These are phyloP conservation scores for Begonia loranthoides DNA, from an alignment of 306 rosid species.

Conservation along the genomic window DNA sequence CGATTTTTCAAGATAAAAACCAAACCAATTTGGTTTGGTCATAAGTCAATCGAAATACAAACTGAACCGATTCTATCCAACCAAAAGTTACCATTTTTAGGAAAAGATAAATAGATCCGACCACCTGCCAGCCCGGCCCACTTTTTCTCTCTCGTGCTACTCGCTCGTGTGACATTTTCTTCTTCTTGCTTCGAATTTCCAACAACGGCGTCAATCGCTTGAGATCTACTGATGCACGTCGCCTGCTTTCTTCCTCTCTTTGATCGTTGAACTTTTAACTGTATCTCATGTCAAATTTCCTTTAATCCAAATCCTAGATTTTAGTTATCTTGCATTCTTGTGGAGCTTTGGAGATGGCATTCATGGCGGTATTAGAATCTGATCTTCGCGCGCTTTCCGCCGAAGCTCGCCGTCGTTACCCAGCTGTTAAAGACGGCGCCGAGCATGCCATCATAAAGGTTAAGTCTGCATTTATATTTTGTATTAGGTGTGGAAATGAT, in stretches of 20 bases:
- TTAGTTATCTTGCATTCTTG: neutral
- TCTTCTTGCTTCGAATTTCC: no score
- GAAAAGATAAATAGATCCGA: no score
- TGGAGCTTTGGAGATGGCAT: slow-evolving; percentile 42
- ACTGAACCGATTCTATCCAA: no score
- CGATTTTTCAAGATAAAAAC: no score
- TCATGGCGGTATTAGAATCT: slow-evolving; percentile 96
- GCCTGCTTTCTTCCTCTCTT: neutral
- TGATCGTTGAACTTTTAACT: neutral
- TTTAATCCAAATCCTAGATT: neutral
- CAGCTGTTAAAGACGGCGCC: slow-evolving; percentile 89
- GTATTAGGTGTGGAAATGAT: no score
- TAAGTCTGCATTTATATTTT: slow-evolving; percentile 4
- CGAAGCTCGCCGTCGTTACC: slow-evolving; percentile 98
- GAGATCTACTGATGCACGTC: neutral
- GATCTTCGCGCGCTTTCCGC: slow-evolving; percentile 97
- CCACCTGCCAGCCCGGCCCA: no score
- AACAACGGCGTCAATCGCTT: neutral
- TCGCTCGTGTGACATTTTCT: no score
- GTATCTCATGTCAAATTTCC: neutral
- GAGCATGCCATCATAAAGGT: slow-evolving; percentile 96
- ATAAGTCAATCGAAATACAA: no score
- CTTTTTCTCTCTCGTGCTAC: no score
- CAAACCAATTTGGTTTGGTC: no score
- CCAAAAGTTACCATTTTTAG: no score